A percentile compares a stretch with the other conserved stretches of the same genome.
Evolutionary conservation across 169 alveolate genomes (phyloP).

Genomic region (Cryptosporidium canis): DNA sequence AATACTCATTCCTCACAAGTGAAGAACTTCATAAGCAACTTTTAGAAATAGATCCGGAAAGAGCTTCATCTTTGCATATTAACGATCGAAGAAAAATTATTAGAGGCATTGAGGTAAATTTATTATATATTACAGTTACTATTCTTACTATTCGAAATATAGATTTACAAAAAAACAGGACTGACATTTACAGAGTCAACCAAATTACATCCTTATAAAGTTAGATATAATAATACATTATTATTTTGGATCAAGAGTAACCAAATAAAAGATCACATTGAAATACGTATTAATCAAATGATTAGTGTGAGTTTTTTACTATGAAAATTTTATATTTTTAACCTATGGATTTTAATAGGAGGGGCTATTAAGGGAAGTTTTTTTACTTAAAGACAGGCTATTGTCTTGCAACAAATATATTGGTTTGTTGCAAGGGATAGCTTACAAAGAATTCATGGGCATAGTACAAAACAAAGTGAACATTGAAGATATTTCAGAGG

Average conservation of each 20-base stretch:
- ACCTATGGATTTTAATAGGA: background rate
- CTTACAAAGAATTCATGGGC: conserved; percentile 32
- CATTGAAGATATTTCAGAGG: conserved; percentile 9
- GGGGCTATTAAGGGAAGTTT: conserved; percentile 38
- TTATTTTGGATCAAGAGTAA: conserved; percentile 37
- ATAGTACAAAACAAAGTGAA: background rate
- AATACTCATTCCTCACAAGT: conserved; percentile 18
- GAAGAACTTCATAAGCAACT: conserved; percentile 1
- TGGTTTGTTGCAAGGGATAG: conserved; percentile 62
- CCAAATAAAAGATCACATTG: background rate
- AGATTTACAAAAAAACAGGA: conserved; percentile 17
- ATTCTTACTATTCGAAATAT: background rate
- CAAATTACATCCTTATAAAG: conserved; percentile 2
- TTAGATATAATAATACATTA: conserved; percentile 9
- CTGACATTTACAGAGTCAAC: background rate
- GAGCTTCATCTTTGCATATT: conserved; percentile 30
- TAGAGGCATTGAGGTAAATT: conserved; percentile 58
- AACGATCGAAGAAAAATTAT: conserved; percentile 54
- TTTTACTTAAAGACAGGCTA: conserved; percentile 30
- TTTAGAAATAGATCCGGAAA: conserved; percentile 21
- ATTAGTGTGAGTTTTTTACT: background rate
- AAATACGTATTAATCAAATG: conserved; percentile 7
- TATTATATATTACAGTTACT: background rate
- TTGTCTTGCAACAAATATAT: conserved; percentile 5
- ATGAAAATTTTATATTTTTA: background rate